Percentiles rank a stretch among this genome's conserved stretches.
These are phyloP conservation scores for Gossypium schwendimanii DNA, from an alignment of 441 rosid genomes.

Conservation along the genomic window DNA sequence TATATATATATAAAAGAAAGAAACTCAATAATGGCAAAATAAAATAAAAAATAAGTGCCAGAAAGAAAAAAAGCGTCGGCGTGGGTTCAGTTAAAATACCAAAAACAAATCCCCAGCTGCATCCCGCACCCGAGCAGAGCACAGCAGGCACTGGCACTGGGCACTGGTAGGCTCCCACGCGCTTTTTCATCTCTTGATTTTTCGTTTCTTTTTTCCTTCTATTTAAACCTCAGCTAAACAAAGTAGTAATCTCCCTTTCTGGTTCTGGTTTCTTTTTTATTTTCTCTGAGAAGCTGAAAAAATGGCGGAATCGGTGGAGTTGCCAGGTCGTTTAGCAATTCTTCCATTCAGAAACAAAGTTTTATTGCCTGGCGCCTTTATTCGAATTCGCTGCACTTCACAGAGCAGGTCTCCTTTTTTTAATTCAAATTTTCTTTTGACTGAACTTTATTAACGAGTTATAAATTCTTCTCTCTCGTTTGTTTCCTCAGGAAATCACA, in stretches of 20 bases:
- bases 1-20: neutral
- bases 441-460: neutral
- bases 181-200: neutral
- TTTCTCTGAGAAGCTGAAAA: neutral
- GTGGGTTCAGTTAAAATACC: neutral
- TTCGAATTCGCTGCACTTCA: conserved; percentile 96
- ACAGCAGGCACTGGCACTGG: neutral
- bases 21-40: neutral
- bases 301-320: conserved; percentile 91
- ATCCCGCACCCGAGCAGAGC: neutral
- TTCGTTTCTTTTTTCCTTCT: neutral
- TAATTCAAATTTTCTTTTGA: neutral
- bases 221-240: neutral
- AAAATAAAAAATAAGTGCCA: neutral
- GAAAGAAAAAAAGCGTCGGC: neutral
- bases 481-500: conserved; percentile 8
- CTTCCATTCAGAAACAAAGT: conserved; percentile 97
- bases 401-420: conserved; percentile 59
- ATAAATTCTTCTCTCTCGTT: neutral
- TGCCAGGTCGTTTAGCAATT: conserved; percentile 84
- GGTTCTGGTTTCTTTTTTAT: neutral
- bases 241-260: neutral
- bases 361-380: conserved; percentile 92
- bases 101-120: neutral
- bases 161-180: neutral